phyloP scores from a whole-genome alignment of 495 filamentous ascomycete species.

The Lasiosphaeria ovina region DNA sequence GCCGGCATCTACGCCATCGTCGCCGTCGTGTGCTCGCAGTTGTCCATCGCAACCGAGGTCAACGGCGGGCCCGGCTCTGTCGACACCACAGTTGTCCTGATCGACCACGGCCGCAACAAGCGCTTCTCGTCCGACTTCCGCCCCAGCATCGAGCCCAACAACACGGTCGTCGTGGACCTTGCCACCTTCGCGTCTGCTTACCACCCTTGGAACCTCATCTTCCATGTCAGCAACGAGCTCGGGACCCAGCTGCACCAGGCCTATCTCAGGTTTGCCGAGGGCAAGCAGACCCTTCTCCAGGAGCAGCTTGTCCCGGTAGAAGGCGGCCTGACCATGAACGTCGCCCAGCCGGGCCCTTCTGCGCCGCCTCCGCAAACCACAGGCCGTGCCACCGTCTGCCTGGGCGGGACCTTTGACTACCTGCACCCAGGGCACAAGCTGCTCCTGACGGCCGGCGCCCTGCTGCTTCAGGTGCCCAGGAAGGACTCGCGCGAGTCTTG shows the following conservation, averaged over 20 bases:
- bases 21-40: slow-evolving; percentile 61
- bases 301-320: slow-evolving; percentile 44
- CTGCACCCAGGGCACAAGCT: slow-evolving; percentile 95
- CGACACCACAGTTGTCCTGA: slow-evolving; percentile 71
- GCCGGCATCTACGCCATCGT: slow-evolving; percentile 77
- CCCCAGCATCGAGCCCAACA: slow-evolving; percentile 36
- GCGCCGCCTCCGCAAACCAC: slow-evolving; percentile 22
- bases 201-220: slow-evolving; percentile 69
- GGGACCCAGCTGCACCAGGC: slow-evolving; percentile 48
- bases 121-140: slow-evolving; percentile 27
- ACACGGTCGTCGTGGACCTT: slow-evolving; percentile 62
- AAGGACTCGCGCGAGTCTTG: slow-evolving; percentile 33
- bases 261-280: slow-evolving; percentile 46
- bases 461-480: slow-evolving; percentile 60
- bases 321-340: slow-evolving; percentile 45
- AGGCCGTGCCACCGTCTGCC: slow-evolving; percentile 54
- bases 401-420: slow-evolving; percentile 96
- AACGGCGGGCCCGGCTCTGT: slow-evolving; percentile 63
- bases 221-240: slow-evolving; percentile 58
- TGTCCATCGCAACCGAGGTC: slow-evolving; percentile 59
- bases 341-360: slow-evolving; percentile 14
- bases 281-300: slow-evolving; percentile 41
- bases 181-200: slow-evolving; percentile 61
- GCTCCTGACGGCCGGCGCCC: slow-evolving; percentile 77
- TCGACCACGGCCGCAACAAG: slow-evolving; percentile 56